Base-by-base conservation (phyloP, 192 early-diverging fungal genomes). In the Gigaspora rosea region DNA sequence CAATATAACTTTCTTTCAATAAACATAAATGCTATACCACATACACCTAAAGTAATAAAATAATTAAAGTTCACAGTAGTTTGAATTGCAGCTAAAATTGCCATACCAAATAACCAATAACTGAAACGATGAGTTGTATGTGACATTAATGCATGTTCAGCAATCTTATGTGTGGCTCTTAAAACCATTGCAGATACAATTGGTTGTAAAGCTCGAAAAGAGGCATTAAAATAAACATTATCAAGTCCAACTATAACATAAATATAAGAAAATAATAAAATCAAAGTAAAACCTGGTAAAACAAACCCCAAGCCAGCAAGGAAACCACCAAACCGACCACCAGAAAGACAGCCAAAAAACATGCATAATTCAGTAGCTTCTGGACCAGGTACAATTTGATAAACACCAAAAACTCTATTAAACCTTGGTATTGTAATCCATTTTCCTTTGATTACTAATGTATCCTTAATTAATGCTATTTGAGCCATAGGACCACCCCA, bases 351-450 rank as follows among this genome's bases (percentile, higher is more conserved):
- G 3, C 87, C 87, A 71, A 88, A 88, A 59, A 83, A 88, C 80
- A 83, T 85, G 58, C 82, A 84, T 13, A 88, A 79, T 73, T 89
- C 87, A 1, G 87, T 85, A 3, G 87, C 87, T 61, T 88, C 87
- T 27, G 87, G 87, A n/a, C 87, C 87, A 10, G 87, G 87, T 66
- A 88, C 69, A 62, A 88, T 80, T 49, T 88, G 87, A 49, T 88
- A 88, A 20, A 89, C 87, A 4, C 85, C 86, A 58, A 83, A 88
- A 11, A 89, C 85, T 33, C 83, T 20, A 64, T 88, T 89, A 62
- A 89, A 89, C 1, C 79, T 72, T 0, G 56, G 65, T 10, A 76
- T 22, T 13, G 86, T 83, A 54, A 89, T 88, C 87, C 87, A 88
- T 51, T 80, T 67, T 20, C 76, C 51, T 70, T 88, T 58, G 16